Conservation (phyloP, 371 early-diverging fungal genomes). For the Apophysomyces variabilis region DNA sequence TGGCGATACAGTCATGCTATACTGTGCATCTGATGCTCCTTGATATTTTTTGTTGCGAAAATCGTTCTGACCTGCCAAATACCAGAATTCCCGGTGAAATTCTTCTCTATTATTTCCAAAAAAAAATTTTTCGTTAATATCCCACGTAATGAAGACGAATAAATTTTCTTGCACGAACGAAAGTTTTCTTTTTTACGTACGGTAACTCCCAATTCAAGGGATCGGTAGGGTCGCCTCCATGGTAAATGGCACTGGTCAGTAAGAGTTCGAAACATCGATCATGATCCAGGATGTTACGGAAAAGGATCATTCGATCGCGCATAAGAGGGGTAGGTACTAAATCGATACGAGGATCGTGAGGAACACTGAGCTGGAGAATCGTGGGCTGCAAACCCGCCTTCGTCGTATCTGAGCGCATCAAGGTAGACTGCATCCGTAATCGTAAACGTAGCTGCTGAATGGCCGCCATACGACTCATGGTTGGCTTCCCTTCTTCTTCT, state of each 20-base stretch:
- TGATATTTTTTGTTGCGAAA: background rate
- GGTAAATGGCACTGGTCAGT: slow-evolving; percentile 42
- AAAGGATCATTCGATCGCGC: slow-evolving; percentile 58
- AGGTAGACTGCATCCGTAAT: slow-evolving; percentile 21
- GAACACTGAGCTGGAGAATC: slow-evolving; percentile 32
- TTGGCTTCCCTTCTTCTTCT: slow-evolving; percentile 5
- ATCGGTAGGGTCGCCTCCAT: slow-evolving; percentile 51
- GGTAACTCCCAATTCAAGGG: slow-evolving; percentile 50
- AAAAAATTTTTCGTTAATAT: background rate
- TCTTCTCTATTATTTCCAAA: background rate
- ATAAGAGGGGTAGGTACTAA: slow-evolving; percentile 52
- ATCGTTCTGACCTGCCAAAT: slow-evolving; percentile 38
- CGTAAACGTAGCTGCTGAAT: slow-evolving; percentile 26
- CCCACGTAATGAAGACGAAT: background rate
- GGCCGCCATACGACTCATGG: slow-evolving; percentile 14
- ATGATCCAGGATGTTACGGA: slow-evolving; percentile 47
- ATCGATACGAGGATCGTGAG: slow-evolving; percentile 57
- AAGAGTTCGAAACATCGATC: slow-evolving; percentile 52
- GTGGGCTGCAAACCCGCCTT: slow-evolving; percentile 25
- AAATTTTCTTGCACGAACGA: background rate
- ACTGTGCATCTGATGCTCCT: too few relatives aligned
- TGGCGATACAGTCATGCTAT: too few relatives aligned
- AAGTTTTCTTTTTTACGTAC: background rate
- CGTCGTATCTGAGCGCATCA: background rate
- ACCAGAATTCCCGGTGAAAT: slow-evolving; percentile 45